A percentile compares a stretch with the other conserved stretches of the same genome.
phyloP scores from a whole-genome alignment of 257 asterid species.

The Petrea volubilis region DNA sequence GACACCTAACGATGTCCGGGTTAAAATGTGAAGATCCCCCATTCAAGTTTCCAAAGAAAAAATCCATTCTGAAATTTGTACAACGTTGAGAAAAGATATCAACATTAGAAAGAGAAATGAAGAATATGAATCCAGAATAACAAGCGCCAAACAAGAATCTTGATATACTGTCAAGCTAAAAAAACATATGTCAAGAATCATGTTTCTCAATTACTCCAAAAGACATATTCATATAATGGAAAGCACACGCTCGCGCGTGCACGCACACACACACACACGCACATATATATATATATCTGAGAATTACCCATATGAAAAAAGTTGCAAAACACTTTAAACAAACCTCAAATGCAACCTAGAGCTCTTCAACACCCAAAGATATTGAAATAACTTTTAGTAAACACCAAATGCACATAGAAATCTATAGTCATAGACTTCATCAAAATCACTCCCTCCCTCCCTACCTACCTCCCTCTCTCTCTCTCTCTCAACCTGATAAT shows the following conservation, averaged over 20 bases:
- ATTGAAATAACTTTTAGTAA: not conserved
- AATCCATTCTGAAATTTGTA: constrained; percentile 47
- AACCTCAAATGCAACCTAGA: not conserved
- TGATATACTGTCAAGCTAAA: not conserved
- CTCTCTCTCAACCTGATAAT: not conserved
- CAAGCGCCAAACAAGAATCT: not conserved
- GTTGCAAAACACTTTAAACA: not conserved
- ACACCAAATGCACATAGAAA: not conserved
- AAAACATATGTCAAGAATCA: too few relatives aligned
- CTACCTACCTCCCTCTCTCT: too few relatives aligned
- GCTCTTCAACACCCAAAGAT: not conserved
- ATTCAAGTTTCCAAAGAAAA: constrained; percentile 49
- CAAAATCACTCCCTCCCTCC: too few relatives aligned
- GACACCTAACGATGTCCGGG: constrained; percentile 72
- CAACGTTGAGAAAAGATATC: not conserved
- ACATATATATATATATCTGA: not conserved
- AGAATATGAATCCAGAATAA: not conserved
- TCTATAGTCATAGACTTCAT: not conserved
- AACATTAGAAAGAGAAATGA: not conserved
- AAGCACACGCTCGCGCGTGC: too few relatives aligned
- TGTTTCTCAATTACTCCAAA: not conserved
- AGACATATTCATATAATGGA: too few relatives aligned
- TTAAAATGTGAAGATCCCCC: constrained; percentile 56
- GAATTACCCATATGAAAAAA: not conserved
- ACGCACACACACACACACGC: not conserved